Percentiles rank a stretch among this genome's conserved stretches.
Conservation (phyloP, 2,329 filamentous ascomycete genomes). For the Penicillium sp. region DNA sequence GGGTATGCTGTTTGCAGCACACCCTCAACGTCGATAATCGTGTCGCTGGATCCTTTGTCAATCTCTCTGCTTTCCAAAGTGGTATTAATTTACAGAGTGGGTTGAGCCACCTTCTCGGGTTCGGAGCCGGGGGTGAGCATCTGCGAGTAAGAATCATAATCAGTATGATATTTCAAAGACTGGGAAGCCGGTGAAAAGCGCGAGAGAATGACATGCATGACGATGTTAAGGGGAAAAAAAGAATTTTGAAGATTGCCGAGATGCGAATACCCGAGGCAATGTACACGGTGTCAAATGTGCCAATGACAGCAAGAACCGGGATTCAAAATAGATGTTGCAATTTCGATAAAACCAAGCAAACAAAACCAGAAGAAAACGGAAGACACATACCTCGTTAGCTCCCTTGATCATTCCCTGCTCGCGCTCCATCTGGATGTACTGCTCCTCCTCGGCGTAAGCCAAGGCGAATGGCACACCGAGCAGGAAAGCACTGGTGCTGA, state of each 20-base stretch:
- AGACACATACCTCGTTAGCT: conserved; percentile 66
- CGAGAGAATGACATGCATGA: neutral
- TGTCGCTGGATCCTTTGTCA: conserved; percentile 15
- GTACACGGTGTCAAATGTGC: conserved; percentile 1
- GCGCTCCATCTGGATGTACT: conserved; percentile 95
- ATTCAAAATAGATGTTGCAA: neutral
- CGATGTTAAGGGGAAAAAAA: neutral
- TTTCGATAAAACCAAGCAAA: neutral
- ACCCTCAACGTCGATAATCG: conserved; percentile 4
- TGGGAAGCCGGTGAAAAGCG: neutral
- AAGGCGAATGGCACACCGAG: conserved; percentile 91
- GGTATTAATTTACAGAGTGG: conserved; percentile 36
- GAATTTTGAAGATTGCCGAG: neutral
- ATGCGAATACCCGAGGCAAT: conserved; percentile 3
- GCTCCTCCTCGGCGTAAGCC: conserved; percentile 92
- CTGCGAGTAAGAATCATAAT: conserved; percentile 20
- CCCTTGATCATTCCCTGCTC: conserved; percentile 95
- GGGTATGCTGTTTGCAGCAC: neutral
- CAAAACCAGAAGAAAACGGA: neutral
- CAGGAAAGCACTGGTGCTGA: conserved; percentile 84
- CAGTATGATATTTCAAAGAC: conserved; percentile 3
- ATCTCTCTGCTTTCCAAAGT: conserved; percentile 17
- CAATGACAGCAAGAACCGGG: neutral
- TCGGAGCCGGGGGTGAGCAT: conserved; percentile 42
- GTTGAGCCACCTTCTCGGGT: conserved; percentile 30